Evolutionary conservation across 768 basidiomycete species (phyloP).

Genomic region (Collybia nuda): DNA sequence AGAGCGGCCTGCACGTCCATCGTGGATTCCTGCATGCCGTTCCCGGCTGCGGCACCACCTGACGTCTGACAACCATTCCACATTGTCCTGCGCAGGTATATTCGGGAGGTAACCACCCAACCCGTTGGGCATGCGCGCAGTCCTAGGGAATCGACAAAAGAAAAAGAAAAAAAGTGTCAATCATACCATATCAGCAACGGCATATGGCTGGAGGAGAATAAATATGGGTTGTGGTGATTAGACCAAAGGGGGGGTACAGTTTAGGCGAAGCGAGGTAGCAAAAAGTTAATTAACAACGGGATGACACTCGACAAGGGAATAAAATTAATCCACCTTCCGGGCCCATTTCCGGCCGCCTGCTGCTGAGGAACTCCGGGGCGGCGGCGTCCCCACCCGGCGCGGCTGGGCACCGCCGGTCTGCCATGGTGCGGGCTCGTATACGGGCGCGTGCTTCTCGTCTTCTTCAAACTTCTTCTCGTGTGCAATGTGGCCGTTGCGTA

Average conservation of each 20-base stretch:
- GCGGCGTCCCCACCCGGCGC: slow-evolving; percentile 40
- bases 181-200: slow-evolving; percentile 5
- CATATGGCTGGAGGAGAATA: slow-evolving; percentile 3
- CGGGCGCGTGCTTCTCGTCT: slow-evolving; percentile 13
- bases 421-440: slow-evolving; percentile 20
- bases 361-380: slow-evolving; percentile 40
- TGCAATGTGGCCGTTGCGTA: slow-evolving; percentile 10
- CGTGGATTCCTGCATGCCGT: too few relatives aligned
- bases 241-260: slow-evolving; percentile 3
- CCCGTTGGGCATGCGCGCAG: too few relatives aligned
- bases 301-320: slow-evolving; percentile 8
- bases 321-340: slow-evolving; percentile 67
- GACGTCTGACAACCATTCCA: slow-evolving; percentile 12
- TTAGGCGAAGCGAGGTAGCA: slow-evolving; percentile 8
- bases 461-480: slow-evolving; percentile 4
- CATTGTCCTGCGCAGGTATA: background rate
- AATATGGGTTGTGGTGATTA: background rate
- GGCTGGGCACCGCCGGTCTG: slow-evolving; percentile 28
- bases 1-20: too few relatives aligned
- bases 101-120: too few relatives aligned
- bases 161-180: too few relatives aligned
- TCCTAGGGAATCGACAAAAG: too few relatives aligned
- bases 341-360: slow-evolving; percentile 69
- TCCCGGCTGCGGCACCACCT: too few relatives aligned
- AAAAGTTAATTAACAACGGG: slow-evolving; percentile 15